A percentile compares a stretch with the other conserved stretches of the same genome.
phyloP scores from a whole-genome alignment of 345 rosid species.

The Passiflora organensis region DNA sequence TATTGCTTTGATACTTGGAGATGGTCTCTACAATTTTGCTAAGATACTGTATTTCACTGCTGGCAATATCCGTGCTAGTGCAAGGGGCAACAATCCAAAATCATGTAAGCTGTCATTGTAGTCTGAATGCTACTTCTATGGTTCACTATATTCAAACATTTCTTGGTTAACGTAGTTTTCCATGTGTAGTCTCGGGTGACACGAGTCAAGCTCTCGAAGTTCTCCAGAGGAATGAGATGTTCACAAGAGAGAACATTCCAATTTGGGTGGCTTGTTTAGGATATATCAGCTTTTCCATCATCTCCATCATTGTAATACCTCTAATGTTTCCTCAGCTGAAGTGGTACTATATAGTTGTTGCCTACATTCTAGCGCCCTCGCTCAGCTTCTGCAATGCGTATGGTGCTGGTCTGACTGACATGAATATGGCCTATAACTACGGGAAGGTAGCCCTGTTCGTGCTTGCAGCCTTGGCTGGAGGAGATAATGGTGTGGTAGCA shows the following conservation, averaged over 20 bases:
- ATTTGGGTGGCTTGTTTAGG: constrained; percentile 73
- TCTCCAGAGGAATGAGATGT: constrained; percentile 54
- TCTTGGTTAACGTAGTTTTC: not conserved
- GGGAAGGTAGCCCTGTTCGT: constrained; percentile 88
- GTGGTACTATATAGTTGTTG: constrained; percentile 83
- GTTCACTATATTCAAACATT: not conserved
- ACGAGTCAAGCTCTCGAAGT: constrained; percentile 22
- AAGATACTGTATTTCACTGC: constrained; percentile 63
- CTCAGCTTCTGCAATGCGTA: constrained; percentile 96
- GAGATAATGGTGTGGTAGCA: constrained; percentile 66
- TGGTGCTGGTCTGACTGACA: constrained; percentile 91
- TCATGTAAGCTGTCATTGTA: constrained; percentile 29
- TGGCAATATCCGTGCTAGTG: constrained; percentile 34
- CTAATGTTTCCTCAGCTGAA: constrained; percentile 82
- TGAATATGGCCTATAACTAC: constrained; percentile 94
- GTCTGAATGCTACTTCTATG: not conserved
- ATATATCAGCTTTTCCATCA: constrained; percentile 54
- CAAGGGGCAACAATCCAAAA: constrained; percentile 26
- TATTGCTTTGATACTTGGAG: constrained; percentile 79
- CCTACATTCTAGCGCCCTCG: constrained; percentile 80
- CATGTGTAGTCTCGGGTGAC: constrained; percentile 27
- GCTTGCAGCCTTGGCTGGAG: constrained; percentile 67
- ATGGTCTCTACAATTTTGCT: constrained; percentile 86
- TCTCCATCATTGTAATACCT: constrained; percentile 67
- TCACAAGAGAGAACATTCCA: constrained; percentile 69